Evolutionary conservation across 768 basidiomycete genomes (phyloP), one percentile per base, ranked within the genome.

Genomic region (Collybia mongolica): DNA sequence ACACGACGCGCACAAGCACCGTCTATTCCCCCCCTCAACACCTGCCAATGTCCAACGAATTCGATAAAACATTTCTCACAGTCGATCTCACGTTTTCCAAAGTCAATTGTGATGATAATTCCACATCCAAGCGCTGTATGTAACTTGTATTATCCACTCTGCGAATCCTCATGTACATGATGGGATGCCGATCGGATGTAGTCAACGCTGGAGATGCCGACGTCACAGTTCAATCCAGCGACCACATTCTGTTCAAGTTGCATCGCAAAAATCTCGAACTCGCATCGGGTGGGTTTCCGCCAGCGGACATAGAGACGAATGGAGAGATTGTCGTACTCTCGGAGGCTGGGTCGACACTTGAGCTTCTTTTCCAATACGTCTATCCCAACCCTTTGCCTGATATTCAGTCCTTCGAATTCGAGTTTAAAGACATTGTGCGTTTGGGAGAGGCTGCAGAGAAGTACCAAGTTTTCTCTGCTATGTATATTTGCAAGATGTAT

Each of bases 221-320:
- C 48, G 37, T 58, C 8, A 44, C 43, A 0, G 55, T 56, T 36
- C 38, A 37, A 14, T 59, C 58, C 12, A 44, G 42, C 4, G 58
- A 59, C 22, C 35, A 41, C 3, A 23, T 54, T 9, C 44, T 54
- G 2, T 59, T 59, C 23, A 23, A 45, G 14, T 3, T 59, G 9
- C 58, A 59, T 40, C 49, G 39, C 22, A 42, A 19, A 8, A 48
- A 59, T 35, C 52, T 59, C 6, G 24, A 49, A 43, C 26, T 52
- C 3, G 29, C 22, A 2, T 40, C 49, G 2, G 54, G 48, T 5
- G 52, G 49, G 0, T 59, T 59, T 35, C 46, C 54, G 2, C 57
- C 52, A 1, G 2, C 51, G 14, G 48, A 40, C 11, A 46, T 52
- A 11, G 29, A 41, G 9, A 19, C 48, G 5, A 2, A 39, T 1